Conservation (phyloP, 139 green algal genomes). For the Mesotaenium endlicherianum region DNA sequence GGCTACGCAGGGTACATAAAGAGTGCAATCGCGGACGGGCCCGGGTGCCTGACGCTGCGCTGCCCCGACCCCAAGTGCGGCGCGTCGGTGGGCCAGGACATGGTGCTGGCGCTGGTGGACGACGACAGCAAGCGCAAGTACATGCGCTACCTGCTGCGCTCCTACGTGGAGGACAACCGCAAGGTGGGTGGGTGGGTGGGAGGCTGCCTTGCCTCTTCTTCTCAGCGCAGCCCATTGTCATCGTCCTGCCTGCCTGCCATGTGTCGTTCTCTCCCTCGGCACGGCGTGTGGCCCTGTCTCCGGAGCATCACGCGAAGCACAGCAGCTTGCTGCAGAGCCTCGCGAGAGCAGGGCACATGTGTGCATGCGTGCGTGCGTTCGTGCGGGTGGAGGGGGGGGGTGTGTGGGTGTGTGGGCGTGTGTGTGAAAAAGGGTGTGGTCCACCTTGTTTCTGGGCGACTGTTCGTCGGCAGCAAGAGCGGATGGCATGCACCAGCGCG, state of each 20-base stretch:
- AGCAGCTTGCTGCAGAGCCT: too few species aligned
- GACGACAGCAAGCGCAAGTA: constrained; percentile 60
- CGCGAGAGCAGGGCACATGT: too few species aligned
- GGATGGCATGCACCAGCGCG: too few species aligned
- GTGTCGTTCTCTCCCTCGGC: too few species aligned
- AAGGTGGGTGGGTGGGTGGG: too few species aligned
- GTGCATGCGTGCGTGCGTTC: background rate
- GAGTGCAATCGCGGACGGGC: constrained; percentile 58
- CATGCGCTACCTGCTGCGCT: constrained; percentile 60
- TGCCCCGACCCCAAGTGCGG: constrained; percentile 68
- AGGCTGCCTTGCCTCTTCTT: too few species aligned
- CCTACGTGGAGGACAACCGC: constrained; percentile 86
- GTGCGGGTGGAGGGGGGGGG: background rate
- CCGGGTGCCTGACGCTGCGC: constrained; percentile 63
- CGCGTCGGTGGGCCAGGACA: constrained; percentile 40
- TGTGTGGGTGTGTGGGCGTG: background rate
- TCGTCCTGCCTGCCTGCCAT: too few species aligned
- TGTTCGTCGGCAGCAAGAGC: too few species aligned
- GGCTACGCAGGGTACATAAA: constrained; percentile 59
- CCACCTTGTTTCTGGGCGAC: too few species aligned
- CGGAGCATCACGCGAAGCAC: too few species aligned
- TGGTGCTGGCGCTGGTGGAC: constrained; percentile 43
- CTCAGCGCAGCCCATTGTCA: too few species aligned
- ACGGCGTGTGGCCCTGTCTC: too few species aligned
- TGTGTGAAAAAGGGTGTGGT: background rate